Evolutionary conservation across 1,139 yeast species (phyloP).

Genomic region (Meyerozyma athensensis): DNA sequence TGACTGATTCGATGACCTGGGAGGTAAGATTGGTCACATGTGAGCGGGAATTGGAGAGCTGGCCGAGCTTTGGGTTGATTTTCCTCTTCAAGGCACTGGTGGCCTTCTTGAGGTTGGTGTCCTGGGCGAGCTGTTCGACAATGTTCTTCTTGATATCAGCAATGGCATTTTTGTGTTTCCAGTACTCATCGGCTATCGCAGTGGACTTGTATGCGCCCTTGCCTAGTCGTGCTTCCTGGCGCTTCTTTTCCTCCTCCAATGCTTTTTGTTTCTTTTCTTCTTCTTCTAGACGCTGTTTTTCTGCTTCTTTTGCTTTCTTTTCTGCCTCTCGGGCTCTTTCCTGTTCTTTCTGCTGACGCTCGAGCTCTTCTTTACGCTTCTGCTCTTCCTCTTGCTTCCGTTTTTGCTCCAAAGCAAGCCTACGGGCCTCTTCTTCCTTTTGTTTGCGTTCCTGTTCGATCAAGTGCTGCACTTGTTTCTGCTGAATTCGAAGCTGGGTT

Average conservation of each 20-base stretch:
- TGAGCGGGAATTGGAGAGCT: slow-evolving; percentile 63
- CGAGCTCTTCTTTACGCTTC: slow-evolving; percentile 15
- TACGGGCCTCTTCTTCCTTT: slow-evolving; percentile 13
- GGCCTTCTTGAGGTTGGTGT: slow-evolving; percentile 40
- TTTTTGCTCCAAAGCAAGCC: slow-evolving; percentile 13
- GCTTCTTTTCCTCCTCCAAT: slow-evolving; percentile 9
- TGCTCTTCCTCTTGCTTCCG: slow-evolving; percentile 13
- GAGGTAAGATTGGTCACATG: slow-evolving; percentile 53
- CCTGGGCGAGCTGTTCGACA: slow-evolving; percentile 40
- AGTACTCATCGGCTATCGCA: slow-evolving; percentile 42
- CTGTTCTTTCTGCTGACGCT: slow-evolving; percentile 11
- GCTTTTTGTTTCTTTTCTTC: slow-evolving; percentile 8
- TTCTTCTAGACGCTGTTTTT: slow-evolving; percentile 13
- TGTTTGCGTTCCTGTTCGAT: slow-evolving; percentile 13
- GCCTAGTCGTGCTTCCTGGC: slow-evolving; percentile 7
- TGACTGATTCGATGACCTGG: slow-evolving; percentile 45
- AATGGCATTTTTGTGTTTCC: slow-evolving; percentile 53
- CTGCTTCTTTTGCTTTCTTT: slow-evolving; percentile 11
- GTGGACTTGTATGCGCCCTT: slow-evolving; percentile 22
- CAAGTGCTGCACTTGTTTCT: not conserved
- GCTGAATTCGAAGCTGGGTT: not conserved
- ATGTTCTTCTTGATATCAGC: slow-evolving; percentile 55
- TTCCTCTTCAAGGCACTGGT: slow-evolving; percentile 54
- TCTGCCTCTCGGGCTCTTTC: slow-evolving; percentile 11
- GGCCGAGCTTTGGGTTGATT: slow-evolving; percentile 88